Evolutionary conservation across 1,139 yeast species (phyloP), one percentile per base, ranked within the genome.

Genomic region (Yamadazyma aaseri): DNA sequence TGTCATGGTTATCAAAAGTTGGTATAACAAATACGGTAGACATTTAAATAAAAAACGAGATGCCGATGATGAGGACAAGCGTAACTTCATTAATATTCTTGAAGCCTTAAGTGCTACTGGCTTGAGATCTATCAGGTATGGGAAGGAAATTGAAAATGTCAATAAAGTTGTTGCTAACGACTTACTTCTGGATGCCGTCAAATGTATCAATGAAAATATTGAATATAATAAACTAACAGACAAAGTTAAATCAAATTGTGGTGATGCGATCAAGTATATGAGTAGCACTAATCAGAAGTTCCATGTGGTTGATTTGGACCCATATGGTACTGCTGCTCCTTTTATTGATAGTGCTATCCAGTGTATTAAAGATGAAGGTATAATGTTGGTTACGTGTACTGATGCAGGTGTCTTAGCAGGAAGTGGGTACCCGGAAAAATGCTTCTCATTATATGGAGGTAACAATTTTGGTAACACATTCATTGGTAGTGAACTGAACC

Each of bases 51-150:
- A 53, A 51, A 34, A 44, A 29, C 35, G 55, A 44, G 38, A 45
- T 31, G 34, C 47, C 20, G 50, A 41, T 16, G 46, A 37, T 28
- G 43, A 36, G 23, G 49, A 46, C 23, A 50, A 44, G 38, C 51
- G 47, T 43, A 49, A 52, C 47, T 45, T 49, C 42, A 76, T 86
- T 35, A 76, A 76, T 28, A 79, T 92, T 13, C 63, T 90, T 29
- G 99, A 92, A 53, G 97, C 97, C 0, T 68, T 92, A 11, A 83
- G 95, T 34, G 99, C 99, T 1, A 84, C 97, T 0, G 99, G 99
- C 0, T 69, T 92, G 31, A 73, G 99, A 37, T 96, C 97, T 2
- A 82, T 94, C 37, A 71, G 99, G 39, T 92, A 92, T 52, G 96
- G 90, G 9, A 83, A 84, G 45, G 99, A 92, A 55, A 78, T 92